Base-by-base conservation (phyloP, 768 basidiomycete species). In the Nidularia pulvinata region DNA sequence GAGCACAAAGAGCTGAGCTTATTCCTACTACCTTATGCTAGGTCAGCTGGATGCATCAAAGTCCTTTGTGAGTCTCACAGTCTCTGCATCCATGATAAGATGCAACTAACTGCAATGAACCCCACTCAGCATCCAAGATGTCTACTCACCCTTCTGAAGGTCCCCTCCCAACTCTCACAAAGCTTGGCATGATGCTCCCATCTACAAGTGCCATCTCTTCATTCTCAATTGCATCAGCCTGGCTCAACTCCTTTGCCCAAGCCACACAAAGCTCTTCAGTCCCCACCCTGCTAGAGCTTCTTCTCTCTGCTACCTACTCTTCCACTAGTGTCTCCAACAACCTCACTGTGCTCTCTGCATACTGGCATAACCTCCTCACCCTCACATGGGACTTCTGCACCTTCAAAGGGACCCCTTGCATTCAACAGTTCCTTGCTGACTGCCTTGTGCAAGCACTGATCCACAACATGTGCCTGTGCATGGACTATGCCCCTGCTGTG, bases 331-430 rank as follows among this genome's bases (percentile, higher is more conserved):
- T 7, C 7, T 7, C 9, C 9, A 22, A 10, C 22, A 22, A 22
- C 7, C 9, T 30, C 25, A 19, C 13, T 30, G 7, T n/a, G 25
- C 10, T 42, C n/a, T 30, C 45, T 7, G 45, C 9, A 22, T 46
- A 46, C 57, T 64, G 57, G 63, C 57, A 62, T 7, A 62, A 65
- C 32, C 55, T 65, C 46, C 60, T 65, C 9, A 54, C 60, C 0
- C 51, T 65, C 47, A 63, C 64, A 32, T 65, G 64, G 64, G 62
- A 65, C 36, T 63, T 65, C 46, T 59, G 64, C 4, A 63, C 64
- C 1, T 65, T 65, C 53, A 53, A 55, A 13, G 64, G 64, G 3
- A 19, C 56, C 1, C 19, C 43, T 2, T 46, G 53, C 16, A 61
- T 63, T 43, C 50, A 47, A 0, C 48, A 59, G 33, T 65, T 63